Base-by-base conservation (phyloP, 1,284 basidiomycete species). In the Crepidotus sp. region DNA sequence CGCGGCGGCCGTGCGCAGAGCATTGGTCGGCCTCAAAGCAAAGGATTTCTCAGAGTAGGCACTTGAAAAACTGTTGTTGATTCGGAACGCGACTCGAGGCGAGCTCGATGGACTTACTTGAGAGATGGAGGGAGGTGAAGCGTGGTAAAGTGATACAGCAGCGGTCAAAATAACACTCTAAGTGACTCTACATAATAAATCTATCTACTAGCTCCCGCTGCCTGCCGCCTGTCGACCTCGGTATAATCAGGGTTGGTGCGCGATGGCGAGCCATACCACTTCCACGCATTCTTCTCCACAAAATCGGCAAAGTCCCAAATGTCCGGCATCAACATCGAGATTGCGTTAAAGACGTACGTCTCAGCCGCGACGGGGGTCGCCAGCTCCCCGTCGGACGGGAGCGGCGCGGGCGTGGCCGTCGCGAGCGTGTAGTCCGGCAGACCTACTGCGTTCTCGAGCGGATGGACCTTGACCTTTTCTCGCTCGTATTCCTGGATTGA, bases 251-350 rank as follows among this genome's bases (percentile, higher is more conserved):
- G 36, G 25, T 49, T 49, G 30, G 24, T 15, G 22, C 40, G 35
- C 31, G 48, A 24, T 11, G 21, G 39, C 9, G 24, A 13, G 5
- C 43, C 48, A n/a, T 42, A 42, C 86, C 86, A 90, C 49, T 80
- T 82, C 70, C 74, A 76, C 2, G 82, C 77, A 49, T 76, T 81
- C 37, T 80, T 69, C 53, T 64, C 61, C 21, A 89, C 70, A 54
- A 91, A 90, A 6, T 77, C 74, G 10, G 77, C 77, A 57, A 79
- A 92, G 13, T 76, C 75, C 91, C 92, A 95, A 1, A 86, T 62
- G 15, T 69, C 65, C 0, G 76, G 68, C 29, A 77, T 68, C 8
- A 94, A 66, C 10, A 61, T 51, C 0, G 60, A 53, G 6, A 68
- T 42, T 0, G 71, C 59, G 2, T 56, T 60, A 75, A 80, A 93